Conservation (phyloP, 768 basidiomycete species). For the Cystofilobasidium bisporidii region DNA sequence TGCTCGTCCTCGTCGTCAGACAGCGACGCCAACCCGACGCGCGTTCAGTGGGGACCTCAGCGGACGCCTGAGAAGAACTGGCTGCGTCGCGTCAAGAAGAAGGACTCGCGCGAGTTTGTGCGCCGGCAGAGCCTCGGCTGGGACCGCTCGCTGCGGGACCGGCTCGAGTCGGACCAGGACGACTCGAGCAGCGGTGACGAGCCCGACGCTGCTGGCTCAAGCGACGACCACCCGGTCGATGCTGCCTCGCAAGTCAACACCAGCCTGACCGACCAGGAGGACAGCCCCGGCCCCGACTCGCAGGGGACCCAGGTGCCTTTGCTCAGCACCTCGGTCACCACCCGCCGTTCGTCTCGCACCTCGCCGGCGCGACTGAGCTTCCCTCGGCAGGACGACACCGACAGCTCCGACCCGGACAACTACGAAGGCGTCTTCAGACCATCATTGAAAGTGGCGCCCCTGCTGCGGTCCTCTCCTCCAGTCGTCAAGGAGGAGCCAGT, state of each 20-base stretch:
- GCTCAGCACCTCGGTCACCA: background rate
- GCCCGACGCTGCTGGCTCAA: too few species aligned
- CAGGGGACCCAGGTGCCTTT: background rate
- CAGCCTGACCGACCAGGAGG: background rate
- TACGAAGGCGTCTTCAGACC: too few species aligned
- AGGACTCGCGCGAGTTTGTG: conserved; percentile 26
- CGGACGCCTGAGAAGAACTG: conserved; percentile 18
- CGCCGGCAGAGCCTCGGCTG: conserved; percentile 19
- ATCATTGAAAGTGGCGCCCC: too few species aligned
- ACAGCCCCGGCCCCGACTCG: background rate
- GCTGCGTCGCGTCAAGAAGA: conserved; percentile 8
- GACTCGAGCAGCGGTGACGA: background rate
- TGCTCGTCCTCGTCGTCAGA: conserved; percentile 18
- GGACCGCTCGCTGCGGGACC: conserved; percentile 7
- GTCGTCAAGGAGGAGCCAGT: too few species aligned
- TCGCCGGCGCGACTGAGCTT: too few species aligned
- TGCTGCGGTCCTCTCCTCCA: too few species aligned
- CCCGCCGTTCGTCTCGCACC: too few species aligned
- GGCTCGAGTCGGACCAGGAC: conserved; percentile 8
- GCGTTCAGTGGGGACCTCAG: conserved; percentile 20
- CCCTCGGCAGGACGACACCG: background rate
- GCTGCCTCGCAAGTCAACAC: background rate
- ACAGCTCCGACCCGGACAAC: background rate
- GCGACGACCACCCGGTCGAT: background rate
- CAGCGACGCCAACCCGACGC: conserved; percentile 23